Base-by-base conservation (phyloP, 306 rosid species). In the Fagus sylvatica region DNA sequence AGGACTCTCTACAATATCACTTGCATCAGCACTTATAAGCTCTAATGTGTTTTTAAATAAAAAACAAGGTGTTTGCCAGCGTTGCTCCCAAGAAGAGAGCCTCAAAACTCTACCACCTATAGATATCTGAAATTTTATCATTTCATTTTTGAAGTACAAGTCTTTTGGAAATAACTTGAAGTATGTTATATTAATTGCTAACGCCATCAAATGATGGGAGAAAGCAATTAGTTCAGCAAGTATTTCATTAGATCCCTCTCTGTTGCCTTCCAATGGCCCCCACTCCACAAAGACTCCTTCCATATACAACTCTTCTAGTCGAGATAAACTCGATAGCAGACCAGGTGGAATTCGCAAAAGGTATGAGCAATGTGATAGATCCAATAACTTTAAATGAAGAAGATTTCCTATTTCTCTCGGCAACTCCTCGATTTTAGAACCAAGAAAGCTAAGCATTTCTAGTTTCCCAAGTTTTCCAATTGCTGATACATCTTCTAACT, bases 181-280 rank as follows among this genome's bases (percentile, higher is more conserved):
- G 34, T 54, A 28, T 0, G 36, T 49, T 3, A 76, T 65, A 55
- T 33, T 6, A 22, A 76, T 43, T 6, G 65, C 71, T 1, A 81
- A 72, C 42, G n/a, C 51, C 3, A 17, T 46, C 39, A 81, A 46
- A 61, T 59, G 48, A 61, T 59, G 48, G 70, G 77, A 54, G 40
- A 65, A 3, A 0, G 19, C 56, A 32, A 40, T 72, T 39, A 81
- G 37, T 53, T 81, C 75, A 55, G 64, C 41, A 55, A 81, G 85
- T 17, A 49, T 59, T 64, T 71, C 53, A 42, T 53, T 69, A 55
- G 4, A 22, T 15, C n/a, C 40, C 17, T 69, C 28, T 34, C 43
- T 9, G 4, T 51, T 51, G 12, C 1, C 43, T 36, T 64, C 69
- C 0, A 5, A 5, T 5, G 6, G 6, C 32, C 33, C 43, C 69